A percentile compares a stretch with the other conserved stretches of the same genome.
Evolutionary conservation across 1,139 yeast species (phyloP).

Genomic region (Blastobotrys malaysiensis): DNA sequence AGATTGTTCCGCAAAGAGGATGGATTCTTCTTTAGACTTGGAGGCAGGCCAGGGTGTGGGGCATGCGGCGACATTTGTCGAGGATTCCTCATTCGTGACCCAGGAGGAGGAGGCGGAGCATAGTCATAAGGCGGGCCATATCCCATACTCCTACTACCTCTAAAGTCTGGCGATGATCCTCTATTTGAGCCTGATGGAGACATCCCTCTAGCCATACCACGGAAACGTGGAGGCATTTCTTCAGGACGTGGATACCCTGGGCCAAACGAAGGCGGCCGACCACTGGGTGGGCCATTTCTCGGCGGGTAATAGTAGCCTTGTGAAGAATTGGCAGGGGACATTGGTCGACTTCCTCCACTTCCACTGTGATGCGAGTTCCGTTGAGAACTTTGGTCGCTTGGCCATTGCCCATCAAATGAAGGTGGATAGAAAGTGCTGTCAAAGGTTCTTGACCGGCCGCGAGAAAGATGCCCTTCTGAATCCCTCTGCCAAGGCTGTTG

Average conservation of each 20-base stretch:
- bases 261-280: not conserved
- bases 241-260: not conserved
- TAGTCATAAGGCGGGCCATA: constrained; percentile 1
- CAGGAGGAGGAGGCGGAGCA: not conserved
- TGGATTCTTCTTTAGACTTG: constrained; percentile 1
- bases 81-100: constrained; percentile 2
- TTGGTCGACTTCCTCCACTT: not conserved
- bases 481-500: not conserved
- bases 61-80: constrained; percentile 3
- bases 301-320: not conserved
- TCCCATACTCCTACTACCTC: not conserved
- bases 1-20: constrained; percentile 15
- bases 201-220: not conserved
- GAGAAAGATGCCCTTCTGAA: not conserved
- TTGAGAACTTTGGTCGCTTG: not conserved
- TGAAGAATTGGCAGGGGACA: not conserved
- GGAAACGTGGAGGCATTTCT: not conserved
- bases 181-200: not conserved
- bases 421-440: not conserved
- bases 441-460: not conserved
- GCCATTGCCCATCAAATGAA: not conserved
- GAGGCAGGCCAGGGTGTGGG: constrained; percentile 1
- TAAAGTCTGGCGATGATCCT: not conserved
- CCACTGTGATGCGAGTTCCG: not conserved
- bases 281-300: not conserved